Base-by-base conservation (phyloP, 495 filamentous ascomycete genomes). In the Talaromyces ruber region DNA sequence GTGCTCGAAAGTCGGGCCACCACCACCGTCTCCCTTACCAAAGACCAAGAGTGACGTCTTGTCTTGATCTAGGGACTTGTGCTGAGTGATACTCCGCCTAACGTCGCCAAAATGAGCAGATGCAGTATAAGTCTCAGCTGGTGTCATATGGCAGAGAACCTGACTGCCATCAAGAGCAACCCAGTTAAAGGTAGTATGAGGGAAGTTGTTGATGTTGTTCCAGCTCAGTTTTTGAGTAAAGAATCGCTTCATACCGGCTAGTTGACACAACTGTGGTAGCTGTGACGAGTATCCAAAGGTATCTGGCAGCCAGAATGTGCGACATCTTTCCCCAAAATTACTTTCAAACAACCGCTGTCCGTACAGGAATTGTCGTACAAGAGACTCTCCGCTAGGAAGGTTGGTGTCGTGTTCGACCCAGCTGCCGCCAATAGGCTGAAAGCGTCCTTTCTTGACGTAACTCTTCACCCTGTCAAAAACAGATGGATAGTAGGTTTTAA, bases 361-460 rank as follows among this genome's bases (percentile, higher is more conserved):
- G 64, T 95, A 96, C 32, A 98, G 69, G 68, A 98, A 98, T 68
- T 98, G 94, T n/a, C 94, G 85, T 57, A 93, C 86, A 24, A 98
- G 81, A 5, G 93, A 96, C 73, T 98, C 94, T 39, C 94, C 94
- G 64, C 91, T 91, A 0, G 94, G 94, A 80, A 98, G 80, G 72
- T 98, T 98, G 43, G 94, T 98, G 68, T 98, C 94, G 70, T 98
- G 94, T 67, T 98, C 94, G 18, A 98, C 94, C 94, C 94, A 98
- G 73, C 92, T 97, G 47, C 94, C 94, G 61, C 94, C 94, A 68
- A 98, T 90, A 12, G 92, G 91, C 64, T 97, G 92, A 72, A 98
- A 98, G 47, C 82, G 88, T 47, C 92, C 93, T 59, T 93, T 85
- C 68, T 91, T 91, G 37, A 98, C 88, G 78, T 96, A 94, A 34